Conservation (phyloP, 495 filamentous ascomycete species). For the Jackrogersella minutella region DNA sequence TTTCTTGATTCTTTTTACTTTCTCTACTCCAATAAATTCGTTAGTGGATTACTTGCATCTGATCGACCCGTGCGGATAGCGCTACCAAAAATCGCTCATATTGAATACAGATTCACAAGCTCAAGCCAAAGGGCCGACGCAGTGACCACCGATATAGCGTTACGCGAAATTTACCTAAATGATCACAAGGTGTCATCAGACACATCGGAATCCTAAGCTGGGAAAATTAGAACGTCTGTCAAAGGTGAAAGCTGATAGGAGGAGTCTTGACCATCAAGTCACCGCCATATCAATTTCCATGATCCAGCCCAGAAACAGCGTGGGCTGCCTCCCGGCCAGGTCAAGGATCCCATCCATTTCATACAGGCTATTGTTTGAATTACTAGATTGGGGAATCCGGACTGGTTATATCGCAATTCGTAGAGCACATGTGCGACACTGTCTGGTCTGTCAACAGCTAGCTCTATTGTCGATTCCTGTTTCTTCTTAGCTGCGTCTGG, state of each 20-base stretch:
- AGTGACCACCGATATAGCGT: neutral
- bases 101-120: neutral
- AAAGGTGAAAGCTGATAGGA: slow-evolving; percentile 3
- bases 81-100: slow-evolving; percentile 8
- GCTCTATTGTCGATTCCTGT: no score
- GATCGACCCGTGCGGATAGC: neutral
- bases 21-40: neutral
- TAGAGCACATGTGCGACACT: neutral
- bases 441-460: neutral
- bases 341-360: neutral
- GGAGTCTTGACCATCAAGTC: neutral
- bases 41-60: neutral
- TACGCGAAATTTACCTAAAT: slow-evolving; percentile 11
- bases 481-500: slow-evolving; percentile 5
- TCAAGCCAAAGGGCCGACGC: neutral
- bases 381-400: neutral
- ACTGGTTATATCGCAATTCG: neutral
- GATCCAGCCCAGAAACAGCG: neutral
- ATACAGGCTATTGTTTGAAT: neutral
- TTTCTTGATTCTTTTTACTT: neutral
- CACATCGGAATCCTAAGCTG: neutral
- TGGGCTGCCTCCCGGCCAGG: neutral
- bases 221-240: neutral
- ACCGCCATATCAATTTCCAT: neutral
- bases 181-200: neutral